Evolutionary conservation across 441 rosid genomes (phyloP), one percentile per base, ranked within the genome.

Genomic region (Rhodomyrtus psidioides): DNA sequence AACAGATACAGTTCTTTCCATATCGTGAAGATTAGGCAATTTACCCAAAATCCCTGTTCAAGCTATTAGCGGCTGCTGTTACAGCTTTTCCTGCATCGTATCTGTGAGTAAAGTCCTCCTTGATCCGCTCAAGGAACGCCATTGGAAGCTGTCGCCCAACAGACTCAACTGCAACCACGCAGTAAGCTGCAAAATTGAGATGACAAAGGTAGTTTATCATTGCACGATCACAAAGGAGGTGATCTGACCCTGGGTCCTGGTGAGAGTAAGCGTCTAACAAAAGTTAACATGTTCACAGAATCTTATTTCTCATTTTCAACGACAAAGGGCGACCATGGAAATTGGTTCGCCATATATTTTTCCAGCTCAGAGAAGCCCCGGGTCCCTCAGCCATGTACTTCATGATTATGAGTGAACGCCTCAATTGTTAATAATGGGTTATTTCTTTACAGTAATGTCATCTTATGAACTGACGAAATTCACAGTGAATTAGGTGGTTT

Each of bases 131-230:
- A 76, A 97, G 97, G 86, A 92, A 97, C 28, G 96, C 99, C 89
- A 96, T 96, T 27, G 98, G 98, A 88, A 96, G 84, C 91, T 97
- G 97, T 59, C 95, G 94, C 65, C 99, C 99, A 87, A 90, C 91
- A 46, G 99, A 94, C 87, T 97, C 98, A 26, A 92, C 96, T 24
- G 99, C 99, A 91, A 96, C 99, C 82, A 97, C 98, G 84, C 99
- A 96, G 76, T 93, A 97, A 16, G 95, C 99, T 97, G 93, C 96
- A 91, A 62, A 56, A 53, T 53, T 21, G 84, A 21, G 39, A 17
- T 62, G 27, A 54, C 4, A 60, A 54, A 21, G 58, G 53, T 24
- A 82, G 55, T n/a, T 53, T 49, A 60, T 86, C 56, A 55, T 27
- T 1, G 8, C 86, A 65, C 6, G 9, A 15, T 23, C 30, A 55